Evolutionary conservation across 208 protist species (phyloP), one percentile per base, ranked within the genome.

Genomic region (Sergeia podlipaevii): DNA sequence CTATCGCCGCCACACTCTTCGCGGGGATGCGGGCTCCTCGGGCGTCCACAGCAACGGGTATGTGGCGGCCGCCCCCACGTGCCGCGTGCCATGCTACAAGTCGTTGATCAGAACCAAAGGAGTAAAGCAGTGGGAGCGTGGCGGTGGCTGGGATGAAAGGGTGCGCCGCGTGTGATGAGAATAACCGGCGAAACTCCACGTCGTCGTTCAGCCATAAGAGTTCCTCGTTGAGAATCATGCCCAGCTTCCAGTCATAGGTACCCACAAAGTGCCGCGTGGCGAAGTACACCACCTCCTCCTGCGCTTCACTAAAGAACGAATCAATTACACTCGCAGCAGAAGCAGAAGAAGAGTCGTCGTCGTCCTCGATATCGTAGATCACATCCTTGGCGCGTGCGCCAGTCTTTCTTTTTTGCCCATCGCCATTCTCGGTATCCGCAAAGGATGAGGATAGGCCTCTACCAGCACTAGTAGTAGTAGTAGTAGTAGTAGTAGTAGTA

Each of bases 231-330:
- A 93, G 64, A 32, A 93, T 67, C 47, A 83, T 60, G 11, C 56
- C 61, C 34, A 80, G 48, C 43, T 74, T 74, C 81, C 86, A 93
- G 70, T 93, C 86, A 57, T 93, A 93, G 20, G 59, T 76, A 29
- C 80, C 78, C 18, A 93, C 70, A 6, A 74, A 70, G 62, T 62
- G 71, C 39, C 71, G 67, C 15, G 77, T 83, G 8, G 79, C 79
- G 54, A 93, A 88, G 65, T 80, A 90, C 33, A 93, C 18, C 21
- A 87, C 48, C 41, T 85, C 86, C 63, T 80, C 74, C 20, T 81
- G 58, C 38, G 82, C 66, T 34, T 90, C 74, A 59, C 86, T 93
- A 61, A 93, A 93, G 46, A 77, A 76, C 36, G 69, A 77, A 63
- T 93, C 86, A 45, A 93, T 33, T 7, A 93, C 74, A 0, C 79